Evolutionary conservation across 2,329 filamentous ascomycete genomes (phyloP), one percentile per base, ranked within the genome.

Genomic region (Arthrocladium fulminans): DNA sequence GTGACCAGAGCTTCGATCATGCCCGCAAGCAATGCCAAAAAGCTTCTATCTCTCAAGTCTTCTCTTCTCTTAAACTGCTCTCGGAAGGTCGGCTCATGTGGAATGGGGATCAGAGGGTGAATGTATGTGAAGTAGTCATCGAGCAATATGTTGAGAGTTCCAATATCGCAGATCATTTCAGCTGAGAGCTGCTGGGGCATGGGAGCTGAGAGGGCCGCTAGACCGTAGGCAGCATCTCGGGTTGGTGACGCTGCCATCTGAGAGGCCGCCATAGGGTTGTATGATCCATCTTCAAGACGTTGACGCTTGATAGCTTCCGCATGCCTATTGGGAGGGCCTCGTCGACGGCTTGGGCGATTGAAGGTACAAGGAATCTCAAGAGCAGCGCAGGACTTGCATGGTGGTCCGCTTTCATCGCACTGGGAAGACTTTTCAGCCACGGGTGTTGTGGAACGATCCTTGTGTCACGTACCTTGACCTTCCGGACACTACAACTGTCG

Each of bases 331-430:
- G 80, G 79, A 29, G 81, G 81, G 3, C 81, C 81, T 59, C 81
- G 71, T 51, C 81, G 72, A 49, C 77, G 72, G 60, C 76, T 81
- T 22, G 79, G 79, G 53, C 80, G 70, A 41, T 81, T 73, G 61
- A 81, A 83, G 49, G 80, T 84, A 61, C 81, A 84, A 22, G 79
- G 79, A 42, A 84, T 83, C 53, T 82, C 79, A 54, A 84, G 69
- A 45, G 75, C 74, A 35, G 76, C 71, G 63, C 81, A 84, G 40
- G 80, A 80, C 60, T 75, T 70, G 66, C 81, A 84, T 40, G 81
- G 80, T 23, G 79, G 78, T n/a, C 79, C 79, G 34, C 72, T 72
- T 58, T 81, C 77, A 60, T 83, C 80, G 65, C 81, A 84, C 76
- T 82, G 52, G 45, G 39, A 25, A 49, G 15, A 35, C 37, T 27